Percentiles rank a stretch among this genome's conserved stretches.
phyloP scores from a whole-genome alignment of 2,329 filamentous ascomycete genomes.

The Microdochium nivale region DNA sequence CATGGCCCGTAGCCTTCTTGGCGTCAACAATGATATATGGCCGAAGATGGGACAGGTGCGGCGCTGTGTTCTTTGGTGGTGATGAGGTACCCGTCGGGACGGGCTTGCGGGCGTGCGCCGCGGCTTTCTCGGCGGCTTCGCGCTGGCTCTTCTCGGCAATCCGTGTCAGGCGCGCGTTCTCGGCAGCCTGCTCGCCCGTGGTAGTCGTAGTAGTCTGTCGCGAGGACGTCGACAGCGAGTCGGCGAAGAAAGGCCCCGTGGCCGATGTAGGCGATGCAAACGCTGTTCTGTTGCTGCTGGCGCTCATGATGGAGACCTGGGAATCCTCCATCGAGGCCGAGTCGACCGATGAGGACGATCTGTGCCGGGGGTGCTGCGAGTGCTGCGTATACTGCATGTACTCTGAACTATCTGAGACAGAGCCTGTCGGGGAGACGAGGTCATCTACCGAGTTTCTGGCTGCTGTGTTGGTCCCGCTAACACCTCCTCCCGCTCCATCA shows the following conservation, averaged over 20 bases:
- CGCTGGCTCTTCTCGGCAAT: slow-evolving; percentile 46
- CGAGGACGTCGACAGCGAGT: slow-evolving; percentile 6
- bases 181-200: slow-evolving; percentile 47
- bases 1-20: slow-evolving; percentile 67
- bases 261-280: slow-evolving; percentile 5
- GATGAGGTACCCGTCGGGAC: slow-evolving; percentile 40
- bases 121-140: slow-evolving; percentile 46
- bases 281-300: neutral
- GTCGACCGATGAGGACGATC: neutral
- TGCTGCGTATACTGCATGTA: neutral
- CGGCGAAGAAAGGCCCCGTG: slow-evolving; percentile 16
- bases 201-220: slow-evolving; percentile 18
- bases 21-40: slow-evolving; percentile 70
- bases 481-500: neutral
- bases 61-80: slow-evolving; percentile 47
- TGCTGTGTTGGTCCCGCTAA: neutral
- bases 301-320: neutral
- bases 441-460: neutral
- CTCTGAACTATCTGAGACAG: neutral
- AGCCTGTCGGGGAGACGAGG: neutral
- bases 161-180: slow-evolving; percentile 51
- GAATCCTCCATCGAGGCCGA: neutral
- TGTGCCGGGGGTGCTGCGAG: neutral
- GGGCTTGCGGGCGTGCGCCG: slow-evolving; percentile 43
- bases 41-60: slow-evolving; percentile 45